A percentile compares a stretch with the other conserved stretches of the same genome.
Evolutionary conservation across 441 rosid genomes (phyloP).

Genomic region (Geranium incanum): DNA sequence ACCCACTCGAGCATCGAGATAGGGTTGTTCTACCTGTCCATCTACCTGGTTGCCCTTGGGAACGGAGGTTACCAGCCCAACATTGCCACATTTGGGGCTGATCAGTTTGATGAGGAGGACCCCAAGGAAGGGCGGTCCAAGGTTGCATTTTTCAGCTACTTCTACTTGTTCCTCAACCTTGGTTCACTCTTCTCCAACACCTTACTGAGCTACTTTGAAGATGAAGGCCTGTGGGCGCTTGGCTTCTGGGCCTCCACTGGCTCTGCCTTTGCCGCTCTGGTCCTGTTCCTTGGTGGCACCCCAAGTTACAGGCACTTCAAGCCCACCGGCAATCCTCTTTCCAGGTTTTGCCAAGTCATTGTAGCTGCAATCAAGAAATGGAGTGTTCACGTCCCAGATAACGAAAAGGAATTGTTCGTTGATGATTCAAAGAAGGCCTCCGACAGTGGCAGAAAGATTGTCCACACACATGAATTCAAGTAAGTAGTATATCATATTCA

Average conservation of each 20-base stretch:
- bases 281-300: conserved; percentile 57
- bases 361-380: conserved; percentile 70
- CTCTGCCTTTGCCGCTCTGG: conserved; percentile 64
- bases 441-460: conserved; percentile 40
- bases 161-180: conserved; percentile 79
- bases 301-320: conserved; percentile 44
- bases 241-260: conserved; percentile 88
- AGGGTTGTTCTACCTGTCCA: conserved; percentile 70
- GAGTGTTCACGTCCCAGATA: conserved; percentile 31
- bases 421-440: conserved; percentile 28
- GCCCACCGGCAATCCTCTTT: conserved; percentile 81
- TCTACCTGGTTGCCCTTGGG: conserved; percentile 80
- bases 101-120: conserved; percentile 88
- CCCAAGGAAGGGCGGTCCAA: conserved; percentile 72
- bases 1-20: conserved; percentile 55
- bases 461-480: conserved; percentile 57
- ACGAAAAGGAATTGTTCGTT: conserved; percentile 36
- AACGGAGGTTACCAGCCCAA: conserved; percentile 93
- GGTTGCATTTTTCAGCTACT: conserved; percentile 87
- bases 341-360: conserved; percentile 73
- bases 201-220: conserved; percentile 76
- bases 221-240: conserved; percentile 80
- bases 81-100: conserved; percentile 93
- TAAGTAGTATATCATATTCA: conserved; percentile 22
- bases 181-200: conserved; percentile 96